Percentiles rank a stretch among this genome's conserved stretches.
Evolutionary conservation across 2,329 filamentous ascomycete genomes (phyloP).

Genomic region (Trichoderma simmonsii): DNA sequence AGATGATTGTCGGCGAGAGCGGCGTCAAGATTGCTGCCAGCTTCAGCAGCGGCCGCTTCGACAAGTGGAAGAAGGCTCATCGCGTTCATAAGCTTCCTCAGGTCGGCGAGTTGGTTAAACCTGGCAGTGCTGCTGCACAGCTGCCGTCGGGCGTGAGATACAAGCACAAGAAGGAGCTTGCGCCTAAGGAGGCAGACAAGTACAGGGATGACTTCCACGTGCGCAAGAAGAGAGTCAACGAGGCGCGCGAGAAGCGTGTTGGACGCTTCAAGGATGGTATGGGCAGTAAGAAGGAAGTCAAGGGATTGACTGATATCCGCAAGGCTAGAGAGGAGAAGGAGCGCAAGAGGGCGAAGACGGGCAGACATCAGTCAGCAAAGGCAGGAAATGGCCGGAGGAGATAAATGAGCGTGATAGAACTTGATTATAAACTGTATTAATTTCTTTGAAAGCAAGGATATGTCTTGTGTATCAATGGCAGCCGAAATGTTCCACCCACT

Average conservation of each 20-base stretch:
- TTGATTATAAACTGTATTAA: neutral
- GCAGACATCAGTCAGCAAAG: slow-evolving; percentile 61
- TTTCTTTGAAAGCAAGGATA: neutral
- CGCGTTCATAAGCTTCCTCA: slow-evolving; percentile 74
- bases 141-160: slow-evolving; percentile 52
- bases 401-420: neutral
- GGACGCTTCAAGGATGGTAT: slow-evolving; percentile 70
- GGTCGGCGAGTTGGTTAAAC: slow-evolving; percentile 75
- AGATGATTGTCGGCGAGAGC: slow-evolving; percentile 81
- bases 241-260: slow-evolving; percentile 79
- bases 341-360: slow-evolving; percentile 81
- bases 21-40: slow-evolving; percentile 93
- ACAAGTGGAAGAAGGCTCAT: slow-evolving; percentile 85
- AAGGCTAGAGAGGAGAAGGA: slow-evolving; percentile 78
- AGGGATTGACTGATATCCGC: slow-evolving; percentile 77
- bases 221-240: slow-evolving; percentile 84
- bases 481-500: neutral
- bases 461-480: neutral
- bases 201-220: slow-evolving; percentile 86
- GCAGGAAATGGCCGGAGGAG: neutral
- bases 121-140: slow-evolving; percentile 24
- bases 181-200: slow-evolving; percentile 91
- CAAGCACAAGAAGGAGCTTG: slow-evolving; percentile 82
- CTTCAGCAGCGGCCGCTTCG: slow-evolving; percentile 91
- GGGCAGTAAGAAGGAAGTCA: slow-evolving; percentile 75